phyloP scores from a whole-genome alignment of 2,329 filamentous ascomycete genomes.

The Hypoxylon sp. region DNA sequence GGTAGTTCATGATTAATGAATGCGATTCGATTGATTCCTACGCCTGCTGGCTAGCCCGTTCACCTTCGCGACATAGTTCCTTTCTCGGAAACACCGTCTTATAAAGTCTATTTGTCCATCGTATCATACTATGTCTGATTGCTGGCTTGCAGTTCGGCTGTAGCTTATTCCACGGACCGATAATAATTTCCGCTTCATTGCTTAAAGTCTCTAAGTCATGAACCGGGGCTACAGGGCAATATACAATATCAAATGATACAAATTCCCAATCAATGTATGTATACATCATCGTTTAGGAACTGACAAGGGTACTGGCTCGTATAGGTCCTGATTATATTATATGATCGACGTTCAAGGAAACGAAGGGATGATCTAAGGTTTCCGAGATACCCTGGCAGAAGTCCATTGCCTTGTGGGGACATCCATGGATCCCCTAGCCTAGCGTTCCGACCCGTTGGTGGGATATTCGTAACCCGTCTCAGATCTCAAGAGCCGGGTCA shows the following conservation, averaged over 20 bases:
- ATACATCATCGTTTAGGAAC: no score
- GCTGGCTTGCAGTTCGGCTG: neutral
- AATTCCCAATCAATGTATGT: no score
- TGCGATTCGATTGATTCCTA: conserved; percentile 1
- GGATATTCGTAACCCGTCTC: conserved; percentile 4
- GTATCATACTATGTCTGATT: neutral
- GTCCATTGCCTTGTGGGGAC: conserved; percentile 27
- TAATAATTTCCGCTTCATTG: neutral
- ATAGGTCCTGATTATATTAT: neutral
- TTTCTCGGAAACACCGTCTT: neutral
- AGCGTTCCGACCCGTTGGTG: conserved; percentile 31
- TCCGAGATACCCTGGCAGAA: conserved; percentile 6
- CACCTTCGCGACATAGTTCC: neutral
- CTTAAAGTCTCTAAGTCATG: neutral
- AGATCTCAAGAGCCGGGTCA: conserved; percentile 1
- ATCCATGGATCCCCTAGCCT: conserved; percentile 11
- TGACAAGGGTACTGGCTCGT: no score
- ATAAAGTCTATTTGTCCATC: neutral
- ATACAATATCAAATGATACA: neutral
- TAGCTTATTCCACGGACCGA: neutral
- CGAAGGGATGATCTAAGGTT: conserved; percentile 2
- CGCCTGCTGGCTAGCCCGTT: neutral
- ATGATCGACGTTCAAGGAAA: neutral
- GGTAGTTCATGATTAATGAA: neutral
- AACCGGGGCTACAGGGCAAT: neutral